Conservation (phyloP, 2,329 filamentous ascomycete genomes). For the Plenodomus lindquistii region DNA sequence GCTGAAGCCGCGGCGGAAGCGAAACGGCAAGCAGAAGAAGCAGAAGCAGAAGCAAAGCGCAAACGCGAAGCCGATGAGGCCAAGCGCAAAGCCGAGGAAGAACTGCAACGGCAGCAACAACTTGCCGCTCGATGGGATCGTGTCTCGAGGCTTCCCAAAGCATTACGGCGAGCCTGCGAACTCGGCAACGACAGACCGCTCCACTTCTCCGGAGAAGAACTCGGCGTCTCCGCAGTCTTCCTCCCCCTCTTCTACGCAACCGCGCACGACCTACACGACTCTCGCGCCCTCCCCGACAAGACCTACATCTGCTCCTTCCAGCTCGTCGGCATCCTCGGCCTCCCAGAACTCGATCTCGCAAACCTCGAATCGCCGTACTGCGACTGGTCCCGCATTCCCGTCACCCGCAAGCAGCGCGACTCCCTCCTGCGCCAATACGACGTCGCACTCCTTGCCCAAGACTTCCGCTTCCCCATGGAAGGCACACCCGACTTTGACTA, state of each 20-base stretch:
- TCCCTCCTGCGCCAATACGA: slow-evolving; percentile 44
- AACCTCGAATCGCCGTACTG: slow-evolving; percentile 36
- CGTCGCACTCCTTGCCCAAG: slow-evolving; percentile 44
- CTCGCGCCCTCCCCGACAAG: slow-evolving; percentile 22
- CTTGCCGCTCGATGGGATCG: slow-evolving; percentile 38
- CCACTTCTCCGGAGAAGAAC: slow-evolving; percentile 44
- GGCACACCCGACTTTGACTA: slow-evolving; percentile 45
- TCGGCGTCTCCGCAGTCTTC: slow-evolving; percentile 45
- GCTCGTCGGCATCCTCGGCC: slow-evolving; percentile 45
- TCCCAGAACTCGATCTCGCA: slow-evolving; percentile 45
- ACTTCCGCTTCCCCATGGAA: slow-evolving; percentile 44
- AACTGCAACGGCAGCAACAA: slow-evolving; percentile 33
- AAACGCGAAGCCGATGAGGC: slow-evolving; percentile 38
- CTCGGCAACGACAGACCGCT: slow-evolving; percentile 43
- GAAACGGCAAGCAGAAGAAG: slow-evolving; percentile 35
- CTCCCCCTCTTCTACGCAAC: slow-evolving; percentile 44
- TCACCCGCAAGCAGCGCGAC: slow-evolving; percentile 40
- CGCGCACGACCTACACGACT: slow-evolving; percentile 31
- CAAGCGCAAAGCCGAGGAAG: slow-evolving; percentile 33
- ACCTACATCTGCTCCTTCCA: slow-evolving; percentile 47
- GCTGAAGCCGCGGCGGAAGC: slow-evolving; percentile 37
- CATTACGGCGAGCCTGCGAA: slow-evolving; percentile 43
- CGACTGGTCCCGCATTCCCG: slow-evolving; percentile 43
- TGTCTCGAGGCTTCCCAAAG: slow-evolving; percentile 41
- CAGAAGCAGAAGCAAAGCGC: slow-evolving; percentile 40